Evolutionary conservation across 2,329 filamentous ascomycete genomes (phyloP), one percentile per base, ranked within the genome.

Genomic region (Aureobasidium zeae): DNA sequence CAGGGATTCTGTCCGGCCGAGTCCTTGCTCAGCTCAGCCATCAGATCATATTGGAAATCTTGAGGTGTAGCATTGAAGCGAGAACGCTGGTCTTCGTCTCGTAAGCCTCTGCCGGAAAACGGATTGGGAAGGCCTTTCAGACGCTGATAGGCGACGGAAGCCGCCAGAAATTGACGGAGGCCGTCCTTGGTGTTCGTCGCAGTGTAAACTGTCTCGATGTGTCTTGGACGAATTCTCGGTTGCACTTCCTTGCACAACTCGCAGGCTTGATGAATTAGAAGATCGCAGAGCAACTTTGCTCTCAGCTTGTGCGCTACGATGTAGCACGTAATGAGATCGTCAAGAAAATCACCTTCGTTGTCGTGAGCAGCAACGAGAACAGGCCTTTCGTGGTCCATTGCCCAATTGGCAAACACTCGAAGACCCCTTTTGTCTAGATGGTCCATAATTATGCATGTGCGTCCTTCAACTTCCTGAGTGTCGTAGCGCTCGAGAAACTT

Each of bases 11-110:
- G 16, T 2, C 4, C 19, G 4, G 39, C 39, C 8, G 16, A 16
- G 6, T 21, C 29, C 24, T 24, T 44, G 4, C 29, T 34, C 12
- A 44, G 30, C 13, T 44, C 17, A 2, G 20, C 12, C 30, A 35
- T 35, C 1, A 44, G n/a, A n/a, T 44, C 39, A 5, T 26, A 44
- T 10, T 22, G 22, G 11, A 44, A 44, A 5, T 44, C 31, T 5
- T 12, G 2, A 4, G 30, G 39, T n/a, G 29, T 2, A 16, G 24
- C 17, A 3, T 13, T 17, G n/a, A 34, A 35, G 15, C 16, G 28
- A 2, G 3, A 9, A 7, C 39, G 30, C 5, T 34, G 39, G 7
- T n/a, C 29, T 11, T 44, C 30, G 1, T 5, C 1, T 2, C 21
- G 30, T 12, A n/a, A 2, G 13, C 31, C 30, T 44, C n/a, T 35